Percentiles rank a stretch among this genome's conserved stretches.
These are phyloP conservation scores for Serendipita sp. DNA, from an alignment of 768 basidiomycete genomes.

Conservation along the genomic window DNA sequence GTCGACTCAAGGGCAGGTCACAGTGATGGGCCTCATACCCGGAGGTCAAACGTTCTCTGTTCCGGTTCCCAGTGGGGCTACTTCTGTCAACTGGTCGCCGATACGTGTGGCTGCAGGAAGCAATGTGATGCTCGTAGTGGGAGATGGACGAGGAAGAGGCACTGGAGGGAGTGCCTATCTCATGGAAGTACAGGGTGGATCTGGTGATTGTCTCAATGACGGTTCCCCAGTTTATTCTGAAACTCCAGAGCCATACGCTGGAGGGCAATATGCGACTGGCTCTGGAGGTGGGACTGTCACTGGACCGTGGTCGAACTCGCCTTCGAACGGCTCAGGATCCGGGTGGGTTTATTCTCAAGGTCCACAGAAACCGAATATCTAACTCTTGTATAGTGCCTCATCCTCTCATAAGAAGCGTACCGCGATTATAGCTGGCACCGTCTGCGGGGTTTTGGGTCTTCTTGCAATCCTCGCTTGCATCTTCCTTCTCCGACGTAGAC, in stretches of 20 bases:
- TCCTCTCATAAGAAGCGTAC: background rate
- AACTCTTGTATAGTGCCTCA: background rate
- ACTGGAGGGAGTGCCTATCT: background rate
- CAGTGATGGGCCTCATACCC: background rate
- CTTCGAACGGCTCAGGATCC: background rate
- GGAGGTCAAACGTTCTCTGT: background rate
- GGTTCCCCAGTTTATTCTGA: background rate
- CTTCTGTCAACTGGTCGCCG: background rate
- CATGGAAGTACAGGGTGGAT: background rate
- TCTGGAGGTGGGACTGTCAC: slow-evolving; percentile 1
- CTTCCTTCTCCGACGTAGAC: background rate
- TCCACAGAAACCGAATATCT: background rate
- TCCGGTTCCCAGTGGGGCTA: background rate
- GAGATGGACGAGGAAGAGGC: background rate
- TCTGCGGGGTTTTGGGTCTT: background rate
- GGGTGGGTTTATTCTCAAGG: background rate
- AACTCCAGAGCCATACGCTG: background rate
- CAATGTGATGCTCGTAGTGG: background rate
- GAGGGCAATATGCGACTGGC: slow-evolving; percentile 2
- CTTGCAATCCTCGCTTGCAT: background rate
- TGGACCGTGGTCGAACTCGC: background rate
- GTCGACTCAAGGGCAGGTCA: background rate
- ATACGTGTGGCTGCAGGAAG: background rate
- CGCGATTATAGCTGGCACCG: background rate
- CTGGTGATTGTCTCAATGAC: background rate